phyloP scores from a whole-genome alignment of 228 moss, liverwort and hornwort species.

The Sphagnum fallax region DNA sequence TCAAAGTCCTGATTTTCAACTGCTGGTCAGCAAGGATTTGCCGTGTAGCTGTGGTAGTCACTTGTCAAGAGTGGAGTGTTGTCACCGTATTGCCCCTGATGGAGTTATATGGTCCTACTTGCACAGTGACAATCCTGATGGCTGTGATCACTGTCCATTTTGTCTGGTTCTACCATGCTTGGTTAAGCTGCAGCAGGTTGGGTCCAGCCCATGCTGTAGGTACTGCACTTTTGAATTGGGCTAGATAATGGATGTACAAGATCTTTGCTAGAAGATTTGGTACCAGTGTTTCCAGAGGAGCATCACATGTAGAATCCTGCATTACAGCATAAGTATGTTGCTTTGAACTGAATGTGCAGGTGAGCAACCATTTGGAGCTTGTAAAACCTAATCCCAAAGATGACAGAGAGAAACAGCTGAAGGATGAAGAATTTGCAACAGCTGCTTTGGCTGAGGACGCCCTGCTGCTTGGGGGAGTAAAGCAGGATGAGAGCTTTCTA shows the following conservation, averaged over 20 bases:
- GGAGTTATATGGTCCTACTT: conserved; percentile 81
- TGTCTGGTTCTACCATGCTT: conserved; percentile 87
- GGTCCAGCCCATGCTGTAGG: neutral
- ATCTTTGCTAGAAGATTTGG: too few species aligned
- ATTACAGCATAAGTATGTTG: neutral
- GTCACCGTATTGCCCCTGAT: conserved; percentile 68
- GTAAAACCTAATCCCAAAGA: conserved; percentile 87
- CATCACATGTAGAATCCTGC: too few species aligned
- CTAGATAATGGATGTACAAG: too few species aligned
- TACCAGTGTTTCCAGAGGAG: too few species aligned
- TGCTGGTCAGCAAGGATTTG: conserved; percentile 55
- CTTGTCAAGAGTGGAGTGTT: conserved; percentile 71
- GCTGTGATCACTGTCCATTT: conserved; percentile 75
- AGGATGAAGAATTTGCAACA: conserved; percentile 66
- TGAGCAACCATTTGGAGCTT: conserved; percentile 95
- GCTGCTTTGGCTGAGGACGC: conserved; percentile 82
- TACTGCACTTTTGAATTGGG: too few species aligned
- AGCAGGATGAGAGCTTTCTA: conserved; percentile 78
- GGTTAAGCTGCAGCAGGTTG: conserved; percentile 86
- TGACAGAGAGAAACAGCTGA: conserved; percentile 60
- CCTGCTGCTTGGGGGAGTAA: conserved; percentile 54
- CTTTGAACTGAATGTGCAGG: conserved; percentile 20
- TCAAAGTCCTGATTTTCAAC: conserved; percentile 78
- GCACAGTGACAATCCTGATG: conserved; percentile 57
- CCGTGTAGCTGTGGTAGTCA: conserved; percentile 87